Evolutionary conservation across 2,329 filamentous ascomycete genomes (phyloP).

Genomic region (Juglanconis juglandina): DNA sequence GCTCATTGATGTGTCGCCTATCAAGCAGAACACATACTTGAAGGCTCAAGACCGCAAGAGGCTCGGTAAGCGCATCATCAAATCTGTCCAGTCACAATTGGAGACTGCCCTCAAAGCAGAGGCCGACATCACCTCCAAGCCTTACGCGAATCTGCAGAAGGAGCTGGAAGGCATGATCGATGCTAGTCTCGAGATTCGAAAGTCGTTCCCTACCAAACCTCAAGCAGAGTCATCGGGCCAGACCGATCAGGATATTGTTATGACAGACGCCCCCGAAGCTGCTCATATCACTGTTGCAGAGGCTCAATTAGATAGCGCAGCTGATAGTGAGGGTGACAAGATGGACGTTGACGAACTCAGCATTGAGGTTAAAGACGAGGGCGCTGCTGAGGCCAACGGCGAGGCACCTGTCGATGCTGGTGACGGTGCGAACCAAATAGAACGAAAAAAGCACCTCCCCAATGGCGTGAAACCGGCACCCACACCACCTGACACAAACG

Average conservation of each 20-base stretch:
- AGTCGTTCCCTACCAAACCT: slow-evolving; percentile 32
- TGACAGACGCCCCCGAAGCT: slow-evolving; percentile 46
- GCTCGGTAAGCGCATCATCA: slow-evolving; percentile 85
- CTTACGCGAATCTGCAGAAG: slow-evolving; percentile 65
- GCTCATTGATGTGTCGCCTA: slow-evolving; percentile 44
- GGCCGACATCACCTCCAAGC: slow-evolving; percentile 70
- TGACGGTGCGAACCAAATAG: slow-evolving; percentile 24
- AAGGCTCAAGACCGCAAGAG: slow-evolving; percentile 80
- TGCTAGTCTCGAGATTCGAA: slow-evolving; percentile 57
- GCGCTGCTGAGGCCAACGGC: slow-evolving; percentile 26
- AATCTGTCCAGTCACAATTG: slow-evolving; percentile 72
- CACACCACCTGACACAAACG: slow-evolving; percentile 48
- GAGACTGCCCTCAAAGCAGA: slow-evolving; percentile 76
- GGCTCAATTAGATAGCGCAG: slow-evolving; percentile 33
- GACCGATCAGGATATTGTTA: slow-evolving; percentile 44
- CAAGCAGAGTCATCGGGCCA: slow-evolving; percentile 37
- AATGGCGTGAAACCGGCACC: slow-evolving; percentile 33
- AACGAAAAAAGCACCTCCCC: slow-evolving; percentile 22
- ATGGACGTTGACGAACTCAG: slow-evolving; percentile 25
- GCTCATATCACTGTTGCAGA: slow-evolving; percentile 45
- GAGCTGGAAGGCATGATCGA: slow-evolving; percentile 74
- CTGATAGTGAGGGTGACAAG: slow-evolving; percentile 24
- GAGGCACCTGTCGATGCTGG: slow-evolving; percentile 28
- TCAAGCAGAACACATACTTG: slow-evolving; percentile 49
- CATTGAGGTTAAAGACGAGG: slow-evolving; percentile 33